phyloP scores from a whole-genome alignment of 208 protist species.

The Trypanosoma conorhini region DNA sequence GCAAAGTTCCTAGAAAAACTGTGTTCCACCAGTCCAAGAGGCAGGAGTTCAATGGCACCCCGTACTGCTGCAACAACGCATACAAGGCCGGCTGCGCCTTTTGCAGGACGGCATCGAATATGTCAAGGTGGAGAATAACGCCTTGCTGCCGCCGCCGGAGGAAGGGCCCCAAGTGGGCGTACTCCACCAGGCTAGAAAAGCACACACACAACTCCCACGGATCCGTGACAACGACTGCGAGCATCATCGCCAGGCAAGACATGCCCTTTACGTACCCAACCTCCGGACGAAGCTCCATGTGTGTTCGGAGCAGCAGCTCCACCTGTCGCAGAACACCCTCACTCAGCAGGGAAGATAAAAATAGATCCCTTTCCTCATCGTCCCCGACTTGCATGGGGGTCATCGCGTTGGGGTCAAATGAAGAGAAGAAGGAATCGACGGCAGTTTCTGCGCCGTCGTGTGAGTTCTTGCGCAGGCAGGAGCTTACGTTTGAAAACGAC shows the following conservation, averaged over 20 bases:
- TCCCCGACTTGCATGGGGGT: not conserved
- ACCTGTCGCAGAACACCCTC: not conserved
- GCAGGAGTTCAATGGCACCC: slow-evolving; percentile 9
- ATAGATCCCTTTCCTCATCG: not conserved
- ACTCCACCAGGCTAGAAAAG: slow-evolving; percentile 22
- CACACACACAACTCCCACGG: slow-evolving; percentile 21
- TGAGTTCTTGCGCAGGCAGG: not conserved
- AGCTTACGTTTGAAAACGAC: not conserved
- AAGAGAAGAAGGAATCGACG: not conserved
- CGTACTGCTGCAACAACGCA: slow-evolving; percentile 16
- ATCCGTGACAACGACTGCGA: slow-evolving; percentile 17
- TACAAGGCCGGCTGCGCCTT: slow-evolving; percentile 5
- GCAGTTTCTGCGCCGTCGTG: not conserved
- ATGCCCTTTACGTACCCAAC: slow-evolving; percentile 33
- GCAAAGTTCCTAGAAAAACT: slow-evolving; percentile 21
- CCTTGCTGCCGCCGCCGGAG: slow-evolving; percentile 1
- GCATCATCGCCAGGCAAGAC: slow-evolving; percentile 28
- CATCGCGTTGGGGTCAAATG: not conserved
- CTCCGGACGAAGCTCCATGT: slow-evolving; percentile 20
- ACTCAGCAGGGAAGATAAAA: slow-evolving; percentile 6
- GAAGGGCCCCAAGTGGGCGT: slow-evolving; percentile 6
- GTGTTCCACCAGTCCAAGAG: slow-evolving; percentile 36
- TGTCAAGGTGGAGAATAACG: slow-evolving; percentile 15
- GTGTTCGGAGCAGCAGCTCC: slow-evolving; percentile 15
- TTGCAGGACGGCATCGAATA: slow-evolving; percentile 20